Evolutionary conservation across 139 green algal genomes (phyloP).

Genomic region (Volvox africanus): DNA sequence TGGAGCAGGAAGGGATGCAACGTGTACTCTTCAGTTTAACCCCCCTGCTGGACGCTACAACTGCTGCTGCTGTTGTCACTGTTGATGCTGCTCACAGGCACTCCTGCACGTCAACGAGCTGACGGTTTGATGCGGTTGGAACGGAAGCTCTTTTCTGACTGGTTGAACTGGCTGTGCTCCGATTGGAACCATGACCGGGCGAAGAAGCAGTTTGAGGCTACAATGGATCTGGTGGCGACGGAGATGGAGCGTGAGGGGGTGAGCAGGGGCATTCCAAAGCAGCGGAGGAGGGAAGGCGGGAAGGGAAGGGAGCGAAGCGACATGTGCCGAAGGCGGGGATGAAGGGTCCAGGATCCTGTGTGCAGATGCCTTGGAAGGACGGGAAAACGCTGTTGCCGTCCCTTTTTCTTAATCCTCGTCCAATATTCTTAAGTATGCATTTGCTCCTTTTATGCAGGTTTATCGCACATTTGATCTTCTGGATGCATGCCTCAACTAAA

Average conservation of each 20-base stretch:
- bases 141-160: conserved; percentile 81
- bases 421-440: neutral
- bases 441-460: no score
- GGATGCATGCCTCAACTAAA: no score
- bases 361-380: neutral
- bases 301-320: neutral
- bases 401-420: no score
- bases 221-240: conserved; percentile 77
- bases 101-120: conserved; percentile 57
- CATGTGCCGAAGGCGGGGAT: neutral
- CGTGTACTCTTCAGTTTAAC: no score
- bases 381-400: neutral
- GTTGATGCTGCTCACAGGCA: conserved; percentile 42
- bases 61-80: neutral
- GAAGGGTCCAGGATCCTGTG: neutral
- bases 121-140: conserved; percentile 88
- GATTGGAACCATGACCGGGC: conserved; percentile 61
- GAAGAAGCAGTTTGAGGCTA: conserved; percentile 65
- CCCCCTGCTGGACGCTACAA: no score
- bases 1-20: no score
- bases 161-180: conserved; percentile 83
- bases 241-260: conserved; percentile 67
- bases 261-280: neutral
- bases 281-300: neutral
- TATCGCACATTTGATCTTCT: no score